Conservation (phyloP, 345 rosid species). For the Syzygium aqueum region DNA sequence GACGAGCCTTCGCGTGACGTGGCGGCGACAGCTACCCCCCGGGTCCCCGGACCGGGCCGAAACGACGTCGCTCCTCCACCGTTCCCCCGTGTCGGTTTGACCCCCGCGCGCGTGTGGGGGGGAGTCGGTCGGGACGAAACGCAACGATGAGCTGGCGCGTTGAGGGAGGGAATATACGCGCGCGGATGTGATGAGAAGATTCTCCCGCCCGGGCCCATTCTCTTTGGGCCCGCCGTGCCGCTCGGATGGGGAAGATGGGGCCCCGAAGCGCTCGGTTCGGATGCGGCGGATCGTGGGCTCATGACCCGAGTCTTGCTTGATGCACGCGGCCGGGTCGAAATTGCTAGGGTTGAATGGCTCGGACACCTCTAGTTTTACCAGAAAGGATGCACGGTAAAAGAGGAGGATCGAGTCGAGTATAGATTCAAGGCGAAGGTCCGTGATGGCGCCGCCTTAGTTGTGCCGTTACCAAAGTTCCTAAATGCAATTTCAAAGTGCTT, state of each 20-base stretch:
- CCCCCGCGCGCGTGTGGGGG: not conserved
- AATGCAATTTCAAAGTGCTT: too few species aligned
- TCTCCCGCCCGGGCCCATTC: not conserved
- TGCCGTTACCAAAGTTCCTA: too few species aligned
- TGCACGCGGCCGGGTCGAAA: not conserved
- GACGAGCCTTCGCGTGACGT: too few species aligned
- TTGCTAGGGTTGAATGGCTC: not conserved
- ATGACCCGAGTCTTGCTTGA: not conserved
- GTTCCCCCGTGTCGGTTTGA: not conserved
- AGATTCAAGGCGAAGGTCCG: not conserved
- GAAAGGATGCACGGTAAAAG: not conserved
- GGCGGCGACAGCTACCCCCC: too few species aligned
- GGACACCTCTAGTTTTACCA: not conserved
- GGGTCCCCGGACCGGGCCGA: not conserved
- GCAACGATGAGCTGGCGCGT: too few species aligned
- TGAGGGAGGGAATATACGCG: too few species aligned
- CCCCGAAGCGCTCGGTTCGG: not conserved
- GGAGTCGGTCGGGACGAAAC: too few species aligned
- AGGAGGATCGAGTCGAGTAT: not conserved
- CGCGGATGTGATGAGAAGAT: not conserved
- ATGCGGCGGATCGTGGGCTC: not conserved
- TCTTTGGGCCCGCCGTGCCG: not conserved
- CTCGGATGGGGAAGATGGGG: not conserved
- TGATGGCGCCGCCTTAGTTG: too few species aligned
- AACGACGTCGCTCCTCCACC: not conserved